Evolutionary conservation across 179 eudicot species (phyloP), one percentile per base, ranked within the genome.

Genomic region (Spergularia azorica): DNA sequence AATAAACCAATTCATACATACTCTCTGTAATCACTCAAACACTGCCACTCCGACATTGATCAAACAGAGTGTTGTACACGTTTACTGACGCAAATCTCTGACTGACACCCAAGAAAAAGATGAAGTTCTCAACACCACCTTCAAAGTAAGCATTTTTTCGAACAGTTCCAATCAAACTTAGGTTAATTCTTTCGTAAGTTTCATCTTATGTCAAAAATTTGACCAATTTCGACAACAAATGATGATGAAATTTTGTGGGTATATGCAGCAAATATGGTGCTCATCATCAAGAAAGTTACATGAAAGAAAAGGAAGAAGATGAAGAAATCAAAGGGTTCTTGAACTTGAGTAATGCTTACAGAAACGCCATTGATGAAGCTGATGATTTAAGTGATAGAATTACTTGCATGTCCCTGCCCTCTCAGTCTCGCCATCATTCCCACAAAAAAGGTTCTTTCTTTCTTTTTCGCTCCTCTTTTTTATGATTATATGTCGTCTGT

Each of bases 351-450:
- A 68, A 5, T 26, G 56, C n/a, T 8, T 36, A 50, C 9, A 60
- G 36, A 16, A 68, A 74, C 74, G 26, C 68, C 67, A 58, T 64
- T 65, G 72, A 66, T 14, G 73, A 73, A 12, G 58, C 16, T 9
- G 72, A 72, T 65, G 72, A 72, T 14, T 17, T 72, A n/a, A 17
- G 57, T 67, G 69, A 58, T 16, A 79, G 50, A 46, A 69, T 79
- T 67, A 38, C 63, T 62, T 79, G 82, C 70, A 79, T 79, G 41
- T 60, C 82, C 26, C 54, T 79, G 36, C 56, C 52, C 4, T 79
- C 82, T 38, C 70, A 62, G 8, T 41, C 36, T 8, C 74, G 75
- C 65, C 69, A 68, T 57, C 69, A 68, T 74, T 79, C 82, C 13
- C 41, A 62, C 21, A 75, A 79, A 68, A 58, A 60, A 75, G 78